Base-by-base conservation (phyloP, 805 yeast species). In the Vanderwaltozyma tropicalis region DNA sequence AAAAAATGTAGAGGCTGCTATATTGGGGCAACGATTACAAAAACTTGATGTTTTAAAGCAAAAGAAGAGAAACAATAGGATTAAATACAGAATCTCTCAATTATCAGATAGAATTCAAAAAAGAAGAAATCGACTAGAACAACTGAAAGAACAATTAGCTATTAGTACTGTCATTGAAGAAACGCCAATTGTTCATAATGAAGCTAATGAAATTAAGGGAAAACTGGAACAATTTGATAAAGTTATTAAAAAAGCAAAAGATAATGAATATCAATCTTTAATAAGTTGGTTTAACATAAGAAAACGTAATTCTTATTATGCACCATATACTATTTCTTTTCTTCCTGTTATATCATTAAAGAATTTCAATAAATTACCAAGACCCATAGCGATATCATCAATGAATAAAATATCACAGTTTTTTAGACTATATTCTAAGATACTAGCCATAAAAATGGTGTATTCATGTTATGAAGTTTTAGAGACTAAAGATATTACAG, bases 311-410 rank as follows among this genome's bases (percentile, higher is more conserved):
- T 45, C 54, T 8, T 42, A 42, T 24, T 50, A 49, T 11, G 37
- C 52, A 19, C 52, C 53, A 12, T 55, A 43, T 36, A 41, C 57
- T 1, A 38, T 53, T 8, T 40, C 48, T 4, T 53, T 51, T 31
- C 49, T 49, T 24, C 59, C 59, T 2, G 41, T 55, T 11, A 37
- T 55, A 5, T 52, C 58, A 5, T 34, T 51, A 14, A 50, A 46
- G 15, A 51, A 46, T 17, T 39, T 47, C 15, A 40, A 40, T 31
- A 40, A 40, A 14, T 38, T 55, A 14, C 55, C 59, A 14, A 40
- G 42, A 3, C 19, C 34, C 4, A 45, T 52, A 11, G 44, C 49
- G 4, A 41, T 42, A 34, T 34, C 40, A 24, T 52, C 57, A n/a
- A 31, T 52, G 5, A 32, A 32, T 13, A 50, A 45, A 32, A 49